Percentiles rank a stretch among this genome's conserved stretches.
Evolutionary conservation across 257 asterid genomes (phyloP).

Genomic region (Solanum chiquidenum): DNA sequence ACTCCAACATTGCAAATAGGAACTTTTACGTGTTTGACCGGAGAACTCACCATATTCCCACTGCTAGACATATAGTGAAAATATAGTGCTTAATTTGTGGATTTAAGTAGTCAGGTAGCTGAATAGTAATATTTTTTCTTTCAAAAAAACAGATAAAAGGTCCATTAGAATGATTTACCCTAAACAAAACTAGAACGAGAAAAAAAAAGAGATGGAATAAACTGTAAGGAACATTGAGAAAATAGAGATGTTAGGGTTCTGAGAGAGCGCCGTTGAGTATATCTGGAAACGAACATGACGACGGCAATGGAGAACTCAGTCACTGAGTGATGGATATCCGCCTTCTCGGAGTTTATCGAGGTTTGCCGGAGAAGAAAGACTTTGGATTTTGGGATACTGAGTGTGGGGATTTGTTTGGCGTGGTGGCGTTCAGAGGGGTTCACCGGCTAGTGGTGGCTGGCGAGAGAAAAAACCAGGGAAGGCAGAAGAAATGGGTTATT

Average conservation of each 20-base stretch:
- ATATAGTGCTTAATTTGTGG: background rate
- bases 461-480: too few relatives aligned
- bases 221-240: constrained; percentile 7
- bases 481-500: too few relatives aligned
- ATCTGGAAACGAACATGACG: constrained; percentile 21
- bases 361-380: too few relatives aligned
- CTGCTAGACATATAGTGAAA: constrained; percentile 3
- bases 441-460: too few relatives aligned
- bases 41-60: background rate
- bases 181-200: background rate
- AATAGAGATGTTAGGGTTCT: constrained; percentile 19
- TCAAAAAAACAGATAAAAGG: background rate
- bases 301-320: background rate
- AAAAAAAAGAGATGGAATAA: background rate
- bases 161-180: too few relatives aligned
- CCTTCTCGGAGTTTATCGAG: too few relatives aligned
- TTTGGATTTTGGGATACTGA: too few relatives aligned
- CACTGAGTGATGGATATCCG: too few relatives aligned
- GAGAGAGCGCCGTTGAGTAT: constrained; percentile 19
- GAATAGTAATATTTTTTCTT: background rate
- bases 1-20: constrained; percentile 23
- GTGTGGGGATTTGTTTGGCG: too few relatives aligned
- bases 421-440: too few relatives aligned
- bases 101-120: background rate
- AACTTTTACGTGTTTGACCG: background rate